Percentiles rank a stretch among this genome's conserved stretches.
phyloP scores from a whole-genome alignment of 495 filamentous ascomycete species.

The Talaromyces ruber region DNA sequence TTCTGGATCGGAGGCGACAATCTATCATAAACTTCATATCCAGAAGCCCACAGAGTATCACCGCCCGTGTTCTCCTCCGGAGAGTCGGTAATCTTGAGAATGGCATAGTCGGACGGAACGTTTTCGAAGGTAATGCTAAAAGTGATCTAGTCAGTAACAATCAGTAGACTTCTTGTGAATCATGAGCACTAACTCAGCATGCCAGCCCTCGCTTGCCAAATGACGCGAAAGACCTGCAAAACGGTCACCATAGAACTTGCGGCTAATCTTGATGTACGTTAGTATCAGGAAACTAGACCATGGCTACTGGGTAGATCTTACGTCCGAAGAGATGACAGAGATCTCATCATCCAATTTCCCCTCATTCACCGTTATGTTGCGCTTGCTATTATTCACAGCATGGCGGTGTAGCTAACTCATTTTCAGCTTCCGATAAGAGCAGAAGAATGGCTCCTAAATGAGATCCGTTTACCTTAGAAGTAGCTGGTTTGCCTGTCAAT shows the following conservation, averaged over 20 bases:
- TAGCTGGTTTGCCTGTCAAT: constrained; percentile 55
- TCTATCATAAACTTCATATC: constrained; percentile 68
- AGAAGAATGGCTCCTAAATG: background rate
- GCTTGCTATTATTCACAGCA: constrained; percentile 53
- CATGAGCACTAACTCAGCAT: constrained; percentile 7
- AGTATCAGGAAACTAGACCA: background rate
- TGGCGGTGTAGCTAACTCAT: constrained; percentile 55
- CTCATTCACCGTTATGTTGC: constrained; percentile 52
- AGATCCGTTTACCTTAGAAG: constrained; percentile 27
- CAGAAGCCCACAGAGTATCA: constrained; percentile 59
- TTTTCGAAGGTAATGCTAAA: constrained; percentile 68
- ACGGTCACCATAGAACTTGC: background rate
- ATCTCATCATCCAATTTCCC: constrained; percentile 21
- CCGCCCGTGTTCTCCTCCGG: constrained; percentile 45
- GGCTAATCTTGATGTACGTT: background rate
- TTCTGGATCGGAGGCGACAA: constrained; percentile 49
- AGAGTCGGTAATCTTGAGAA: constrained; percentile 48
- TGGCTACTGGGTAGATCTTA: background rate
- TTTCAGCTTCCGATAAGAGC: background rate
- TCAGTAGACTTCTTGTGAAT: constrained; percentile 11
- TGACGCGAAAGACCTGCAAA: background rate
- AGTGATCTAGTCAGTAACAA: constrained; percentile 27
- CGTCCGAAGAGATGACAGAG: constrained; percentile 1
- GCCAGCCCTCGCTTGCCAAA: background rate
- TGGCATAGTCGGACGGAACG: constrained; percentile 60